Evolutionary conservation across 495 filamentous ascomycete genomes (phyloP), one percentile per base, ranked within the genome.

Genomic region (Trichoderma orchidacearum): DNA sequence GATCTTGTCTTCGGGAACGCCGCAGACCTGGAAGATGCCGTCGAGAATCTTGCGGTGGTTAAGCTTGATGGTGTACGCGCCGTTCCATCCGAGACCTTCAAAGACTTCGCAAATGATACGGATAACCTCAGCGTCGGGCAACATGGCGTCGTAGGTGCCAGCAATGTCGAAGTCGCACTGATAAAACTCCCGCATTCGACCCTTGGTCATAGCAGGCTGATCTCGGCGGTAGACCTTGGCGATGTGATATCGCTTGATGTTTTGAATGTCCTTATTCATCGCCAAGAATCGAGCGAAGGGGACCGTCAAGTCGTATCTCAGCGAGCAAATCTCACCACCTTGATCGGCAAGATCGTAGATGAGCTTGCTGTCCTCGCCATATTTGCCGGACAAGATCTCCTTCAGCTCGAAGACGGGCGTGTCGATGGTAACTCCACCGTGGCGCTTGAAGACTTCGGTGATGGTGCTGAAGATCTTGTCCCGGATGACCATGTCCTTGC

Each of bases 151-250:
- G 68, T 89, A 94, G 30, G 73, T 69, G 58, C 91, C 92, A 25
- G 92, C 92, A 72, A 96, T 90, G 68, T 97, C 92, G 66, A 96
- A 95, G 70, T 97, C 92, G 70, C 91, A 96, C 74, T 97, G 92
- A 70, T 94, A 95, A 71, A 98, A 96, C 70, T 98, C 92, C 58
- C 93, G 80, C 86, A 96, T 92, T 5, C 89, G 80, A 53, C 93
- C 93, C 66, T 90, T 90, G 54, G 81, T 85, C 75, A 93, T 87
- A 55, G 86, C 65, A 36, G 85, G 85, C 67, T 89, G 85, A 69
- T 90, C 87, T 64, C 87, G 70, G 57, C 87, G 78, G 73, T 90
- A 92, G 32, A 94, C 89, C 70, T 93, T 93, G 56, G 87, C 87
- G 59, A 93, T 89, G 72, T 91, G 86, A 68, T 92, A 93, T 29